Conservation (phyloP, 2,329 filamentous ascomycete genomes). For the Fusarium incarnatum region DNA sequence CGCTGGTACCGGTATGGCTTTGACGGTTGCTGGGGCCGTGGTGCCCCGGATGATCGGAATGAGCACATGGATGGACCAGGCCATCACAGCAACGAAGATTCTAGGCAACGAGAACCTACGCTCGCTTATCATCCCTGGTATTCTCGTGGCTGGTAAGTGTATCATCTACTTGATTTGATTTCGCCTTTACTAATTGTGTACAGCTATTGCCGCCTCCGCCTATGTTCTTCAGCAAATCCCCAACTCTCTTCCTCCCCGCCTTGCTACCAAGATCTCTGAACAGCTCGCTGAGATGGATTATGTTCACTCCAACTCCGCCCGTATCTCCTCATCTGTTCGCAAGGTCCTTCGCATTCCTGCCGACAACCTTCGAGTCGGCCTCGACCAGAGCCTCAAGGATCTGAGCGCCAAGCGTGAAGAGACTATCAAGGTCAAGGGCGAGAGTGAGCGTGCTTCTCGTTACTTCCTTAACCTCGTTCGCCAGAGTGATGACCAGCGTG, state of each 20-base stretch:
- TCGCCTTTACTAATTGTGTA: conserved; percentile 31
- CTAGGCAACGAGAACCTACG: conserved; percentile 85
- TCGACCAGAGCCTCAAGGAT: conserved; percentile 88
- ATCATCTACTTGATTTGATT: neutral
- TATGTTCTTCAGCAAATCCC: conserved; percentile 91
- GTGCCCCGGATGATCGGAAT: conserved; percentile 85
- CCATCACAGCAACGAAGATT: conserved; percentile 82
- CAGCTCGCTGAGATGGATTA: conserved; percentile 89
- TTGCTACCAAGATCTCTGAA: conserved; percentile 84
- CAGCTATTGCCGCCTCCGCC: conserved; percentile 78
- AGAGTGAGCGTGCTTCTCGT: conserved; percentile 88
- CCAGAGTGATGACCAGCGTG: conserved; percentile 66
- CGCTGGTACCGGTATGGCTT: conserved; percentile 91
- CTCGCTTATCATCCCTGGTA: conserved; percentile 81
- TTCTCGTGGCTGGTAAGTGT: conserved; percentile 79
- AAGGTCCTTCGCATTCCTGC: conserved; percentile 90
- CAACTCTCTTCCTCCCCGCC: conserved; percentile 84
- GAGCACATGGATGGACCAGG: conserved; percentile 89
- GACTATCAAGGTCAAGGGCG: conserved; percentile 81
- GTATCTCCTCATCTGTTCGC: conserved; percentile 87
- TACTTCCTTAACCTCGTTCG: conserved; percentile 90
- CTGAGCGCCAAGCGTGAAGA: conserved; percentile 83
- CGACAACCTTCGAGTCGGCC: conserved; percentile 83
- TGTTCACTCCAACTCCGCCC: conserved; percentile 85
- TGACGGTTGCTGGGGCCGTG: conserved; percentile 89